These are phyloP conservation scores for Paspalum notatum DNA, from an alignment of 176 grass and related monocot genomes.

Conservation along the genomic window DNA sequence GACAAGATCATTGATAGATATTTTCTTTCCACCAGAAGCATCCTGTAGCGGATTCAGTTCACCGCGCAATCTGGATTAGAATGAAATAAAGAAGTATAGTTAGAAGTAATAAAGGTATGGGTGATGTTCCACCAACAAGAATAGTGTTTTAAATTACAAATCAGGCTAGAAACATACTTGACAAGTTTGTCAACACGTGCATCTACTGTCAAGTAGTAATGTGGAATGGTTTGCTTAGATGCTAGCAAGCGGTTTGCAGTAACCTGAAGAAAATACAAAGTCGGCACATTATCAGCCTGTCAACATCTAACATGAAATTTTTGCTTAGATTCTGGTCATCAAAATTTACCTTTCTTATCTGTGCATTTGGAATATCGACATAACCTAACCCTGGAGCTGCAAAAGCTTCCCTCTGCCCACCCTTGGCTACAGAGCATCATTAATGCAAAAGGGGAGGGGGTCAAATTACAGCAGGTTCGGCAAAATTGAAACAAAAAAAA, in stretches of 20 bases:
- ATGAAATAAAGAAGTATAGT: slow-evolving; percentile 15
- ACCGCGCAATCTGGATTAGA: slow-evolving; percentile 63
- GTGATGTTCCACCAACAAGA: slow-evolving; percentile 11
- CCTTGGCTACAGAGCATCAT: slow-evolving; percentile 66
- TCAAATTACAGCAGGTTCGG: slow-evolving; percentile 17
- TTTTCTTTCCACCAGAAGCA: slow-evolving; percentile 83
- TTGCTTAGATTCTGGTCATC: not conserved
- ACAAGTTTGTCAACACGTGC: slow-evolving; percentile 82
- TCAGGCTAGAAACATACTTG: slow-evolving; percentile 56
- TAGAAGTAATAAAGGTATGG: slow-evolving; percentile 9
- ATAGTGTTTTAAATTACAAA: slow-evolving; percentile 12
- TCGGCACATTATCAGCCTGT: slow-evolving; percentile 3
- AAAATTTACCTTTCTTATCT: slow-evolving; percentile 88
- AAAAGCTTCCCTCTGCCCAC: slow-evolving; percentile 46
- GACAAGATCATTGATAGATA: slow-evolving; percentile 95
- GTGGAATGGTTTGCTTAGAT: slow-evolving; percentile 93
- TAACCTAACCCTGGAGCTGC: slow-evolving; percentile 59
- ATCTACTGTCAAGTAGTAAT: slow-evolving; percentile 95
- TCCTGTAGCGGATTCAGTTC: slow-evolving; percentile 88
- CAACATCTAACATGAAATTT: not conserved
- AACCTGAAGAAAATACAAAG: slow-evolving; percentile 53
- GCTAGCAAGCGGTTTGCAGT: slow-evolving; percentile 75
- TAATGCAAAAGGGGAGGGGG: slow-evolving; percentile 11
- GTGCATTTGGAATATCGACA: slow-evolving; percentile 79
- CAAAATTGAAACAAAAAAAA: slow-evolving; percentile 12